Evolutionary conservation across 306 rosid genomes (phyloP).

Genomic region (Cucurbita maxima): DNA sequence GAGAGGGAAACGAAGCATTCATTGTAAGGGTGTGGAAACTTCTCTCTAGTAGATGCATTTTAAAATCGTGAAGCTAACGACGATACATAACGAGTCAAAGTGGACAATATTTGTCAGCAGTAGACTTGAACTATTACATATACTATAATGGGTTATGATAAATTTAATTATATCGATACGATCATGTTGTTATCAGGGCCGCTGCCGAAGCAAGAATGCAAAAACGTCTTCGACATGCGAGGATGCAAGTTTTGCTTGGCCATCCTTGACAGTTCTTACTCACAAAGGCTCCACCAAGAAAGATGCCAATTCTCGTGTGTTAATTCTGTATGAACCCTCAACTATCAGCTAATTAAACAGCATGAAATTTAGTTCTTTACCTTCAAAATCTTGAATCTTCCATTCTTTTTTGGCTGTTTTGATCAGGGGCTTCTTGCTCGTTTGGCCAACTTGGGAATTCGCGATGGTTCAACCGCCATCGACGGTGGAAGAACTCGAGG

Average conservation of each 20-base stretch:
- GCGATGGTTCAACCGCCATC: slow-evolving; percentile 35
- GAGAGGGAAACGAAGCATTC: no score
- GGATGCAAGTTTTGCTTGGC: slow-evolving; percentile 89
- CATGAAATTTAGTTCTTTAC: background rate
- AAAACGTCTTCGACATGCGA: slow-evolving; percentile 40
- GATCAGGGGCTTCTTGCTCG: slow-evolving; percentile 54
- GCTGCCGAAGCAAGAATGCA: slow-evolving; percentile 83
- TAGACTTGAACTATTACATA: no score
- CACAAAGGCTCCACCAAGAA: slow-evolving; percentile 65
- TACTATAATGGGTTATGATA: no score
- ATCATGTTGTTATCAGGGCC: slow-evolving; percentile 37
- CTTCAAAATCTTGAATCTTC: background rate
- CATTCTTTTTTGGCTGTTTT: background rate
- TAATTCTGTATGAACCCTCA: slow-evolving; percentile 25
- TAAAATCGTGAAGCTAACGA: no score
- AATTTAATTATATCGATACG: background rate
- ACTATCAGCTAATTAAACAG: background rate
- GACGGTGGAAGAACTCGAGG: slow-evolving; percentile 34
- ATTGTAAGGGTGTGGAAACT: no score
- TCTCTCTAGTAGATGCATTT: no score
- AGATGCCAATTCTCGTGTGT: slow-evolving; percentile 50
- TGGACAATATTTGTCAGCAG: no score
- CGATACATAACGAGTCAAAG: no score
- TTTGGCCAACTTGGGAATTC: slow-evolving; percentile 51
- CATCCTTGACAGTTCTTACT: slow-evolving; percentile 60